Conservation (phyloP, 2,329 filamentous ascomycete species). For the Thelonectria rubi region DNA sequence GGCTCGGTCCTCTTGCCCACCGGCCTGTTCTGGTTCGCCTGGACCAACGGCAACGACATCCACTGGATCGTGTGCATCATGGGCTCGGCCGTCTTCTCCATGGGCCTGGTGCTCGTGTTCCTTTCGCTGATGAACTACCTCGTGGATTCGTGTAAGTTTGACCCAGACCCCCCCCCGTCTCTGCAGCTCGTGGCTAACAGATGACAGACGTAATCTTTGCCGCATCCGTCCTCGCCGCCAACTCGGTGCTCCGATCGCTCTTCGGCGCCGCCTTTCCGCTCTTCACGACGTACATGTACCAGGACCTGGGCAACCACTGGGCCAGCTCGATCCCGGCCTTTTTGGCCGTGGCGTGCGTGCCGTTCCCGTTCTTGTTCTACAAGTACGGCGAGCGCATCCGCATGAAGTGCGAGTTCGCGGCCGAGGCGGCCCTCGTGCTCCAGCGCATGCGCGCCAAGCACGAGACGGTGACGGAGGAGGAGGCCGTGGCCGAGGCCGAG, state of each 20-base stretch:
- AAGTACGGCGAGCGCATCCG: constrained; percentile 72
- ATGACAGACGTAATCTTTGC: constrained; percentile 73
- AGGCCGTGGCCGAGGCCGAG: constrained; percentile 38
- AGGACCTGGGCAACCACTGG: constrained; percentile 76
- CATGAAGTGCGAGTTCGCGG: constrained; percentile 73
- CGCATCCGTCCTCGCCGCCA: constrained; percentile 77
- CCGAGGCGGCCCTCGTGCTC: constrained; percentile 71
- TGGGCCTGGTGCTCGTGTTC: constrained; percentile 71
- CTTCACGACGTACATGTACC: constrained; percentile 70
- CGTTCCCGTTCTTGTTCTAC: constrained; percentile 81
- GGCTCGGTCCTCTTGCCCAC: constrained; percentile 9
- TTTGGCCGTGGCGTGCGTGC: constrained; percentile 74
- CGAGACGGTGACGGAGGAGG: constrained; percentile 42
- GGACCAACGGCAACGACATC: constrained; percentile 65
- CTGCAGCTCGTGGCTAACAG: constrained; percentile 26
- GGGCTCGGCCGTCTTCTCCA: constrained; percentile 59
- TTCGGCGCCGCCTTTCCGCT: constrained; percentile 79
- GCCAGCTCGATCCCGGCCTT: constrained; percentile 78
- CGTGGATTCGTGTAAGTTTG: constrained; percentile 65
- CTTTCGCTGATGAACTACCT: constrained; percentile 73
- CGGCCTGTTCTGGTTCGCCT: constrained; percentile 72
- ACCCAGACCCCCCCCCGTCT: not conserved
- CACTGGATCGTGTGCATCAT: constrained; percentile 65
- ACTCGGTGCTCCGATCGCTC: constrained; percentile 74
- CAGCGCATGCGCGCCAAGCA: constrained; percentile 51